A percentile compares a stretch with the other conserved stretches of the same genome.
These are phyloP conservation scores for Jatropha podagrica DNA, from an alignment of 441 rosid species.

Conservation along the genomic window DNA sequence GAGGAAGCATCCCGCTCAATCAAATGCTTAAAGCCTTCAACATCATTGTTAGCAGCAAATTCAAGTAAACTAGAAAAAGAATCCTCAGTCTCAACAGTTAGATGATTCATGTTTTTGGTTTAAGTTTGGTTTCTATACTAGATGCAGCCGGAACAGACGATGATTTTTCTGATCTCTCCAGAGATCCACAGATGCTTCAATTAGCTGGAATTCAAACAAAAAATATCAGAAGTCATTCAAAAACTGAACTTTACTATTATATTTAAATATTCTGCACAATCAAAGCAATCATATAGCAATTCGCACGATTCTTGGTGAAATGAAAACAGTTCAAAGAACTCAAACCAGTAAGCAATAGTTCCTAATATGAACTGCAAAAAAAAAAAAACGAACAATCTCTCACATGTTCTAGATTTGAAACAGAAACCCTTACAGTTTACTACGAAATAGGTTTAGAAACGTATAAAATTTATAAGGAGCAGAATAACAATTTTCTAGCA, in stretches of 20 bases:
- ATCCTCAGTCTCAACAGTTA: slow-evolving; percentile 32
- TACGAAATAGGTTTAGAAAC: not conserved
- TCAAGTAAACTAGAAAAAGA: slow-evolving; percentile 49
- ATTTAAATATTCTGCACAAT: not conserved
- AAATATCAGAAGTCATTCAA: not conserved
- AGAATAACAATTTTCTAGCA: not conserved
- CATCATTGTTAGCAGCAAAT: slow-evolving; percentile 51
- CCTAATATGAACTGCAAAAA: not conserved
- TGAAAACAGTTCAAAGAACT: not conserved
- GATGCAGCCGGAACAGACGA: slow-evolving; percentile 19
- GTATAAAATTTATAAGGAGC: not conserved
- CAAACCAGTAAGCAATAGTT: not conserved
- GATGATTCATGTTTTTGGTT: slow-evolving; percentile 31
- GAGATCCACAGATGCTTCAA: slow-evolving; percentile 35
- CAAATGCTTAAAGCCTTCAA: slow-evolving; percentile 33
- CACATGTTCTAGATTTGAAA: not conserved
- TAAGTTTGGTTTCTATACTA: slow-evolving; percentile 6
- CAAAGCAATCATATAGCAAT: not conserved
- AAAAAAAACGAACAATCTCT: not conserved
- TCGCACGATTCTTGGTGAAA: not conserved
- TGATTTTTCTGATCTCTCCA: slow-evolving; percentile 26
- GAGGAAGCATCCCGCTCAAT: slow-evolving; percentile 29
- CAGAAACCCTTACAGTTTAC: not conserved
- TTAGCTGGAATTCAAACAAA: slow-evolving; percentile 19
- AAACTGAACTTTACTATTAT: not conserved